Percentiles rank a stretch among this genome's conserved stretches.
Conservation (phyloP, 352 stramenopile species). For the Peronospora destructor region DNA sequence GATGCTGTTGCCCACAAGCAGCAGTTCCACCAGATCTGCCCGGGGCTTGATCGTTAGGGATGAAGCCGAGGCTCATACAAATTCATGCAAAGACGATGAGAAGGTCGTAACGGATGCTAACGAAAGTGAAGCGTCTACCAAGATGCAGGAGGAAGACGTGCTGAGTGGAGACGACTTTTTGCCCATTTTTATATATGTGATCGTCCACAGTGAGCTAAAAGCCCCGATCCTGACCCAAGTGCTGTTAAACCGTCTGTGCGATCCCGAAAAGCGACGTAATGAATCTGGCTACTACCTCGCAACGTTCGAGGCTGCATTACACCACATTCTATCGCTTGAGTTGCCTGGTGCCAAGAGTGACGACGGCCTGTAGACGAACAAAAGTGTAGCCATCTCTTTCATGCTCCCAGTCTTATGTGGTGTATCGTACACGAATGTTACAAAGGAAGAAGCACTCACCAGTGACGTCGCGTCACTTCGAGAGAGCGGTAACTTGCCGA, state of each 20-base stretch:
- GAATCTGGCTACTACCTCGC: constrained; percentile 86
- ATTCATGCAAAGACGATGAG: constrained; percentile 5
- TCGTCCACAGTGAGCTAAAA: constrained; percentile 72
- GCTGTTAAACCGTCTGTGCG: constrained; percentile 75
- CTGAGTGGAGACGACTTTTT: constrained; percentile 82
- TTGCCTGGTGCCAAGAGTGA: constrained; percentile 19
- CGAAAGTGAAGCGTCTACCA: constrained; percentile 10
- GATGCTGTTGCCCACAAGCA: constrained; percentile 23
- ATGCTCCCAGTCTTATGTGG: background rate
- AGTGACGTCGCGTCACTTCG: constrained; percentile 18
- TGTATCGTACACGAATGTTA: constrained; percentile 2
- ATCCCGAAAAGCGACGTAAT: constrained; percentile 76
- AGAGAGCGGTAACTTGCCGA: constrained; percentile 9
- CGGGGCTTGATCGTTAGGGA: constrained; percentile 25
- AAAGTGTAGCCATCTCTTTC: constrained; percentile 7
- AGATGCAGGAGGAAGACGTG: constrained; percentile 50
- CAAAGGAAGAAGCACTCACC: constrained; percentile 6
- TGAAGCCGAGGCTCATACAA: constrained; percentile 14
- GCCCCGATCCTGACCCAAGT: constrained; percentile 76
- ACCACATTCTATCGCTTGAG: constrained; percentile 72
- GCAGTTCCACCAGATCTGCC: constrained; percentile 21
- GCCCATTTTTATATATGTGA: constrained; percentile 87
- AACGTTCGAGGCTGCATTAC: constrained; percentile 72
- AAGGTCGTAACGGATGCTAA: constrained; percentile 4
- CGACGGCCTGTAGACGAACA: constrained; percentile 19